Conservation (phyloP, 1,284 basidiomycete genomes). For the Fomitiporia mediterranea region DNA sequence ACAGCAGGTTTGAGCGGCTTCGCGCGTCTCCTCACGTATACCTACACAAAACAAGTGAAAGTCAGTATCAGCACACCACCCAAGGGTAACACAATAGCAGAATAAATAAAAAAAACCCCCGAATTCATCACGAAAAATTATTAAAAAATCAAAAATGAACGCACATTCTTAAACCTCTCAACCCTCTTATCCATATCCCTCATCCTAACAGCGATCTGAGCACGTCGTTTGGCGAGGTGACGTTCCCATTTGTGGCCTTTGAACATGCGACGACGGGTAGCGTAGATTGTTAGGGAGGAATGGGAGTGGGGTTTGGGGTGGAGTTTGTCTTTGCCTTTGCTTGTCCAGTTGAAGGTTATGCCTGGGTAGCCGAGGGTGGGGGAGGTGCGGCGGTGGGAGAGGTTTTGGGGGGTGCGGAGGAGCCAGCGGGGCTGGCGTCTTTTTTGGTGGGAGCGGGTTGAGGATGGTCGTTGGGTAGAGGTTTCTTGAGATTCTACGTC, state of each 20-base stretch:
- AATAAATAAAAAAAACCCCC: no score
- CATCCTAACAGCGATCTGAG: constrained; percentile 50
- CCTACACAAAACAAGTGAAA: neutral
- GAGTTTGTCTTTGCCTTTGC: constrained; percentile 50
- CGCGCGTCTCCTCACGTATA: constrained; percentile 12
- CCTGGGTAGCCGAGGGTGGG: constrained; percentile 15
- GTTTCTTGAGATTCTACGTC: neutral
- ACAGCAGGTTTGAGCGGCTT: constrained; percentile 12
- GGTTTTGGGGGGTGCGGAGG: neutral
- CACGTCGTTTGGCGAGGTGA: constrained; percentile 38
- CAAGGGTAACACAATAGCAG: no score
- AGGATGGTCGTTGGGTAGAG: neutral
- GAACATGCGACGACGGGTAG: constrained; percentile 75
- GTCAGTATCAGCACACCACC: neutral
- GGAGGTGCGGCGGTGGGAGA: neutral
- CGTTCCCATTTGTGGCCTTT: constrained; percentile 83
- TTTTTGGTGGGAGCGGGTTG: neutral
- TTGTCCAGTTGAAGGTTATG: constrained; percentile 29
- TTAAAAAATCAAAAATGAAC: constrained; percentile 28
- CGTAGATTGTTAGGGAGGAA: constrained; percentile 64
- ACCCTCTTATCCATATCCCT: constrained; percentile 64
- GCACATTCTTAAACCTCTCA: constrained; percentile 56
- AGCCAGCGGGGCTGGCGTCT: no score
- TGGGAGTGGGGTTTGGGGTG: no score
- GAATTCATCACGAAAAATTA: no score